Evolutionary conservation across 768 basidiomycete species (phyloP).

Genomic region (Mycena vulgaris): DNA sequence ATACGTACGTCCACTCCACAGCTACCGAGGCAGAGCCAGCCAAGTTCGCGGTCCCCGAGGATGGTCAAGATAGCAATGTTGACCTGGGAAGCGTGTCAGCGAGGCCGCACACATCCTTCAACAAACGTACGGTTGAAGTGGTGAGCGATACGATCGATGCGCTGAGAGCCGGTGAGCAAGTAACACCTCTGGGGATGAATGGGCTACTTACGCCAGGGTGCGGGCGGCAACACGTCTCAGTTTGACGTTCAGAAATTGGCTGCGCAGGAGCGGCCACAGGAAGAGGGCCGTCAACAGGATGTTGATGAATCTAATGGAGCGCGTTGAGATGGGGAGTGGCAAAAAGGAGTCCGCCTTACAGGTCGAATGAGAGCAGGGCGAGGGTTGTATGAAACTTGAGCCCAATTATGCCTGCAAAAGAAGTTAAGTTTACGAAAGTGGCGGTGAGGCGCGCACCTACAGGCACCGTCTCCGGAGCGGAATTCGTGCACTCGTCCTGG

Average conservation of each 20-base stretch:
- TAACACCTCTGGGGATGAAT: not conserved
- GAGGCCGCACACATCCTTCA: not conserved
- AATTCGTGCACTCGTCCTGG: constrained; percentile 57
- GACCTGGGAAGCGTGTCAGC: constrained; percentile 34
- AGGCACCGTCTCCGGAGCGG: constrained; percentile 50
- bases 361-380: constrained; percentile 62
- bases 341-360: constrained; percentile 49
- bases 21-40: constrained; percentile 63
- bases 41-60: constrained; percentile 61
- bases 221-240: constrained; percentile 57
- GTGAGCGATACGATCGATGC: constrained; percentile 63
- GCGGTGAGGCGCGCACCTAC: constrained; percentile 32
- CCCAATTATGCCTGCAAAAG: constrained; percentile 54
- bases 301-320: constrained; percentile 43
- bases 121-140: constrained; percentile 61
- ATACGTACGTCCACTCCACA: constrained; percentile 51
- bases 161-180: constrained; percentile 37
- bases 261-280: constrained; percentile 59
- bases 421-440: not conserved
- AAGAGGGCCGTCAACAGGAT: constrained; percentile 60
- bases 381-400: constrained; percentile 60
- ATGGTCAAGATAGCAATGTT: constrained; percentile 62
- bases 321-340: not conserved
- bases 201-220: constrained; percentile 56
- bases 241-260: constrained; percentile 50